Conservation (phyloP, 257 asterid species). For the Cruciata laevipes region DNA sequence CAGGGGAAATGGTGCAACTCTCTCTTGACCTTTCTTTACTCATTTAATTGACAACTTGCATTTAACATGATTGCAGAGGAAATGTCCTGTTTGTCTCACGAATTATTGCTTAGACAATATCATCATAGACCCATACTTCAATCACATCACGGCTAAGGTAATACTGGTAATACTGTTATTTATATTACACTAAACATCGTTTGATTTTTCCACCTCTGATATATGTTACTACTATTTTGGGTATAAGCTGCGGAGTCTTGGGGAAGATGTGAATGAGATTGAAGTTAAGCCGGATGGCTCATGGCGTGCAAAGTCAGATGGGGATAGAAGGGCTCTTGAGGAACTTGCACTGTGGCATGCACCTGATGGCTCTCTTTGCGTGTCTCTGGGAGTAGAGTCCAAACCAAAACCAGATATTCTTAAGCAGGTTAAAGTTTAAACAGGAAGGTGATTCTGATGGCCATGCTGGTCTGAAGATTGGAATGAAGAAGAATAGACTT, state of each 20-base stretch:
- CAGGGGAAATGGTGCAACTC: neutral
- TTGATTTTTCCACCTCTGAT: constrained; percentile 9
- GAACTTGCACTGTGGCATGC: constrained; percentile 88
- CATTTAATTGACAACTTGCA: neutral
- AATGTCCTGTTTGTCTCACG: constrained; percentile 93
- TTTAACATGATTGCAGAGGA: constrained; percentile 78
- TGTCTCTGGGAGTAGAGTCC: constrained; percentile 47
- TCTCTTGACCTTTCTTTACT: neutral
- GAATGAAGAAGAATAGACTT: constrained; percentile 53
- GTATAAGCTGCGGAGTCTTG: constrained; percentile 53
- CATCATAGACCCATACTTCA: too few relatives aligned
- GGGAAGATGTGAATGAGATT: constrained; percentile 77
- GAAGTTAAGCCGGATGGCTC: constrained; percentile 98
- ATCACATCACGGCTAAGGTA: constrained; percentile 77
- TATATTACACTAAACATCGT: neutral
- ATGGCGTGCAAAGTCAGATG: constrained; percentile 91
- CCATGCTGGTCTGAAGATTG: constrained; percentile 58
- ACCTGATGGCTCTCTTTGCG: constrained; percentile 69
- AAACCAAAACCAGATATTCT: constrained; percentile 48
- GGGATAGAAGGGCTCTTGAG: constrained; percentile 64
- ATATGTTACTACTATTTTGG: constrained; percentile 5
- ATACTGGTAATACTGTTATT: constrained; percentile 5
- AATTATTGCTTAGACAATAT: constrained; percentile 90
- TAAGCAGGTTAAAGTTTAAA: constrained; percentile 53
- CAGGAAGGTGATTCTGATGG: constrained; percentile 77